Evolutionary conservation across 2,329 filamentous ascomycete species (phyloP).

Genomic region (Aspergillus pseudoterreus): DNA sequence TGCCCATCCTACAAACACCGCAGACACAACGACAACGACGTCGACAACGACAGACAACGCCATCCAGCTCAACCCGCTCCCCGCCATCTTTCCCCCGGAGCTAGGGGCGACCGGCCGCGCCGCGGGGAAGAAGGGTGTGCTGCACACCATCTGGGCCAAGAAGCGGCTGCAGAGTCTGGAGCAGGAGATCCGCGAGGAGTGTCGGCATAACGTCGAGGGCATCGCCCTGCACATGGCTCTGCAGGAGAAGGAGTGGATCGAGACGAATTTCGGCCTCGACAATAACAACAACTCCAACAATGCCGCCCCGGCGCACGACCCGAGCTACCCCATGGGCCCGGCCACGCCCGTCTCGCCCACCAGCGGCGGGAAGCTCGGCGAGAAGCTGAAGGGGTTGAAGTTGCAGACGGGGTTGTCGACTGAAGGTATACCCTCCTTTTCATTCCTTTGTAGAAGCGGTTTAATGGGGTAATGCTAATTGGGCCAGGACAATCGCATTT

Average conservation of each 20-base stretch:
- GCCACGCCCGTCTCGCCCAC: constrained; percentile 61
- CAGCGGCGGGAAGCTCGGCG: constrained; percentile 65
- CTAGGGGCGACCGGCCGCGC: constrained; percentile 64
- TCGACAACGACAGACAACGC: constrained; percentile 16
- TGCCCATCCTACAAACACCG: constrained; percentile 25
- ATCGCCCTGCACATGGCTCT: constrained; percentile 80
- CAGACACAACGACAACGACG: neutral
- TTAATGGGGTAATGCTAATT: neutral
- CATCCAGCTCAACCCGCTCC: constrained; percentile 71
- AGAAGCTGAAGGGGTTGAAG: constrained; percentile 76
- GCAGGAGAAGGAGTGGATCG: constrained; percentile 81
- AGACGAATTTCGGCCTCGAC: constrained; percentile 69
- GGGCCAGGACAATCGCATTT: constrained; percentile 34
- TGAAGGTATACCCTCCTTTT: constrained; percentile 45
- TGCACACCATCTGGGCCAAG: constrained; percentile 90
- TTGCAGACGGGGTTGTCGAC: constrained; percentile 66
- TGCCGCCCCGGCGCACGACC: constrained; percentile 4
- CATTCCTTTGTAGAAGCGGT: neutral
- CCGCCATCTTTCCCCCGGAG: constrained; percentile 78
- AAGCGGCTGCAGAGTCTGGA: constrained; percentile 71
- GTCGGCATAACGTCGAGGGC: constrained; percentile 71
- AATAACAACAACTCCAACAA: constrained; percentile 25
- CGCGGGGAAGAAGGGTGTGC: constrained; percentile 71
- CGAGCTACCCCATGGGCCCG: constrained; percentile 37
- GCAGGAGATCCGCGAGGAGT: constrained; percentile 71